A percentile compares a stretch with the other conserved stretches of the same genome.
Conservation (phyloP, 768 basidiomycete genomes). For the Agaricus subrufescens region DNA sequence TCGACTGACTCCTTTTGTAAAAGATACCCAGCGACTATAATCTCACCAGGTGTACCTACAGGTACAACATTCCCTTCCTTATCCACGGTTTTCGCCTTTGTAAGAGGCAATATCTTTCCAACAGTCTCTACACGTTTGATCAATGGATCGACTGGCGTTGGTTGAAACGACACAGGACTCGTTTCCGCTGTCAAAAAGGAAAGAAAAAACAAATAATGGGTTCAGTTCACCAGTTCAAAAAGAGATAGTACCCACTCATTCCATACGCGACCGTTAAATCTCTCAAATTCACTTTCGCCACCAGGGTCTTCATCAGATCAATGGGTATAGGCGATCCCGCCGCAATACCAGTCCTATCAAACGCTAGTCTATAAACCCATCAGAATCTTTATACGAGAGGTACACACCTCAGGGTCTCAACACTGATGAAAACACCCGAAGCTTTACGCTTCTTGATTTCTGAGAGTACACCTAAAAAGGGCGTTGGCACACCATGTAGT, state of each 20-base stretch:
- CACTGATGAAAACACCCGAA: slow-evolving; percentile 41
- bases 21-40: slow-evolving; percentile 70
- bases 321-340: slow-evolving; percentile 79
- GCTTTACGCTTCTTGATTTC: slow-evolving; percentile 57
- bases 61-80: slow-evolving; percentile 56
- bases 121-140: slow-evolving; percentile 80
- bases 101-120: slow-evolving; percentile 71
- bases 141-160: slow-evolving; percentile 62
- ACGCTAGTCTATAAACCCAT: not conserved
- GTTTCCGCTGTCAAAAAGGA: slow-evolving; percentile 54
- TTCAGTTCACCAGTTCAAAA: too few species aligned
- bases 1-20: slow-evolving; percentile 68
- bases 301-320: slow-evolving; percentile 71
- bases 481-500: slow-evolving; percentile 82
- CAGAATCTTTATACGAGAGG: not conserved
- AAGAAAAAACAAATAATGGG: too few species aligned
- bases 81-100: slow-evolving; percentile 70
- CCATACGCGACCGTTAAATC: slow-evolving; percentile 80
- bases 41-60: slow-evolving; percentile 69
- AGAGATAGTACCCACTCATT: slow-evolving; percentile 60
- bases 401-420: slow-evolving; percentile 50
- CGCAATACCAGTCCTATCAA: slow-evolving; percentile 70
- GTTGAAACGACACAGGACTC: slow-evolving; percentile 83
- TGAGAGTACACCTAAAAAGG: slow-evolving; percentile 69
- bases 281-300: slow-evolving; percentile 57